Evolutionary conservation across 768 basidiomycete genomes (phyloP), one percentile per base, ranked within the genome.

Genomic region (Serendipita vermifera): DNA sequence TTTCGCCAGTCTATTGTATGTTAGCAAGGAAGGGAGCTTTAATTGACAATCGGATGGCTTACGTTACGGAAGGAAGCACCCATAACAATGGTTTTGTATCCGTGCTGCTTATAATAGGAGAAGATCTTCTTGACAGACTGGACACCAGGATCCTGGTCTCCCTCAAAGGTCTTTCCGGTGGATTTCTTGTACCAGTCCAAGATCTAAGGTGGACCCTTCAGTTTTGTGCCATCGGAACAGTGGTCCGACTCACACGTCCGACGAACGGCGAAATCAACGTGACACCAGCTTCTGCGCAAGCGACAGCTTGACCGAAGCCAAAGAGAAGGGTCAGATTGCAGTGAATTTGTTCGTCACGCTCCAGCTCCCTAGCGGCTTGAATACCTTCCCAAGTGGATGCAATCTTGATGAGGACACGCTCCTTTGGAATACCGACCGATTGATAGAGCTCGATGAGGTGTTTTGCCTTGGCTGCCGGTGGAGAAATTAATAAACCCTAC

Each of bases 331-430:
- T 99, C 62, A 99, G 81, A 75, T 99, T 98, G 78, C 92, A 97
- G 81, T 94, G 93, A 71, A 99, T 98, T 60, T 77, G 79, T 58
- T 96, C 82, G 63, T 94, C 86, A 59, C 78, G 71, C 76, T 99
- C 96, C 62, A 99, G 84, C 71, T 93, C 85, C 60, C 91, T 83
- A 33, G 96, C 96, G 58, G 96, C 96, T 71, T 99, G 94, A 74
- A 99, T 99, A 72, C 96, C 96, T 73, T 98, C 96, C 88, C 90
- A 99, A 46, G 93, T 93, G 36, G 96, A 94, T 29, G 94, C 96
- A 67, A 99, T 97, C 77, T 99, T 99, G 82, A 99, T 97, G 63
- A 99, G 77, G 60, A 99, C 76, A 60, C 96, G 89, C 38, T 98
- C 92, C 73, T 87, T 89, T 68, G 80, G 75, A 74, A 99, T 82